Evolutionary conservation across 108 stramenopile genomes (phyloP), one percentile per base, ranked within the genome.

Genomic region (Cyclostephanos invisitatus): DNA sequence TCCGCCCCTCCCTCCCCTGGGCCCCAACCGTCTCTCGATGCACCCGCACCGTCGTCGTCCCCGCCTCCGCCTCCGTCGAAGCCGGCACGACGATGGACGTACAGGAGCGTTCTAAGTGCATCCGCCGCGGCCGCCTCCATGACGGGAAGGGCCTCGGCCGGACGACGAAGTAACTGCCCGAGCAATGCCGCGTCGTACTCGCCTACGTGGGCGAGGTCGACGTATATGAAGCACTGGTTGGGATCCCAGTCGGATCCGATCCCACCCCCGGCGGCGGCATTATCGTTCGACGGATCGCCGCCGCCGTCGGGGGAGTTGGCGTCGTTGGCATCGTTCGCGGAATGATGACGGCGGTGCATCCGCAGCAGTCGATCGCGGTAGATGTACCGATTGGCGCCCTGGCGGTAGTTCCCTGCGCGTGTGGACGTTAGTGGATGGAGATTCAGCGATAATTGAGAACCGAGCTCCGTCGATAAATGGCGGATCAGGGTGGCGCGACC

Each of bases 181-280:
- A 96, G 53, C 67, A 96, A 61, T 2, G 89, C 83, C 10, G 84
- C 77, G 72, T 96, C 95, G 67, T 96, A 96, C 78, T 96, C 95
- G 24, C 89, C 88, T 11, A 96, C 67, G 73, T 96, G 95, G 1
- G 88, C 84, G 32, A 96, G 59, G 70, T 93, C 91, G 6, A 96
- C 73, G 40, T 88, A 69, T 12, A 96, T 55, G 67, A 72, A 83
- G 7, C 82, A 76, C 54, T 75, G 60, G 28, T 86, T 85, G 49
- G 77, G 79, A 50, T 77, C 76, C 67, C 58, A 61, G 24, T 64
- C 70, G 15, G 53, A 46, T 17, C 44, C 47, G 7, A 29, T 55
- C 42, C 76, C 60, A 18, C 47, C 64, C 20, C 20, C 58, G 50
- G 20, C 64, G 15, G 20, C 69, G 14, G 59, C 47, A 50, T 71